A percentile compares a stretch with the other conserved stretches of the same genome.
Evolutionary conservation across 192 early-diverging fungal genomes (phyloP).

Genomic region (Backusella parvicylindrica): DNA sequence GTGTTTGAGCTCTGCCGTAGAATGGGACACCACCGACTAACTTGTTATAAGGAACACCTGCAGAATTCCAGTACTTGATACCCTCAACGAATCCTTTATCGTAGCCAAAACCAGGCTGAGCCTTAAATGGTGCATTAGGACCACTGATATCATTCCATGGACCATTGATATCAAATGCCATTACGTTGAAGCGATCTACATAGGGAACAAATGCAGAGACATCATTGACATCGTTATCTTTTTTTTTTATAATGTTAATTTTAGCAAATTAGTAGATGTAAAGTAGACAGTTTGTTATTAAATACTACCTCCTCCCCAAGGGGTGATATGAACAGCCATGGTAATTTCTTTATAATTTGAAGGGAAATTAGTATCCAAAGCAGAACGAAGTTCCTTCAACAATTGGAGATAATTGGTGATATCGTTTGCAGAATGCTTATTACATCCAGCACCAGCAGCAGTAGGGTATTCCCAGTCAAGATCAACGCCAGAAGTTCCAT

Average conservation of each 20-base stretch:
- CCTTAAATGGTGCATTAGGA: conserved; percentile 43
- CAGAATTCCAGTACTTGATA: conserved; percentile 50
- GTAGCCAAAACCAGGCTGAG: conserved; percentile 25
- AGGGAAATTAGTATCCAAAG: conserved; percentile 40
- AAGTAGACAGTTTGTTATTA: not conserved
- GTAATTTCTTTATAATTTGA: conserved; percentile 52
- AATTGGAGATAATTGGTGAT: conserved; percentile 57
- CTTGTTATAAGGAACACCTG: conserved; percentile 55
- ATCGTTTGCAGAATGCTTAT: conserved; percentile 53
- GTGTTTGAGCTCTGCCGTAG: conserved; percentile 47
- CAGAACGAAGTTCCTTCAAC: conserved; percentile 54
- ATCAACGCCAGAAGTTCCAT: conserved; percentile 67
- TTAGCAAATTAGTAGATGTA: not conserved
- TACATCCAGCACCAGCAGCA: conserved; percentile 56
- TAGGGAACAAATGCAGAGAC: conserved; percentile 56
- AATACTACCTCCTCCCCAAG: conserved; percentile 43
- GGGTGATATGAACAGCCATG: conserved; percentile 59
- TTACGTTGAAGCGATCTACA: conserved; percentile 64
- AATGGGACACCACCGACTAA: conserved; percentile 59
- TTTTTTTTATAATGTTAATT: not conserved
- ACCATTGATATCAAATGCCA: conserved; percentile 66
- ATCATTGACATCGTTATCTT: conserved; percentile 45
- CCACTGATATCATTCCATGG: conserved; percentile 49
- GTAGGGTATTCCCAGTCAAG: conserved; percentile 71
- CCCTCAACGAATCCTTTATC: conserved; percentile 43